These are phyloP conservation scores for Pulicaria dysenterica DNA, from an alignment of 129 eudicot species.

Conservation along the genomic window DNA sequence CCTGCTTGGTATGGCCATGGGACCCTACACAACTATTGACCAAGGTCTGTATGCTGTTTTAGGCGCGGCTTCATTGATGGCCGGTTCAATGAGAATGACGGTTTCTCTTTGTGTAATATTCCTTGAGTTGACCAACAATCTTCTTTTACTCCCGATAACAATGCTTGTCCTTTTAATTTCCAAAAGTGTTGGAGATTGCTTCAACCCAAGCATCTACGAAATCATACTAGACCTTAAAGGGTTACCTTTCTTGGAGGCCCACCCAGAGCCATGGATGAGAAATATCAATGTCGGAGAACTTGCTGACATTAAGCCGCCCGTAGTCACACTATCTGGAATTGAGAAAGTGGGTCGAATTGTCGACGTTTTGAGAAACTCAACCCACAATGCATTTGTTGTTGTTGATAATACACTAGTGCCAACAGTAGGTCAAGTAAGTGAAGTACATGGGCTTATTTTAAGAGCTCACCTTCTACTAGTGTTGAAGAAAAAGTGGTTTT, in stretches of 20 bases:
- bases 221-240: slow-evolving; percentile 94
- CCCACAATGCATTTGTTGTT: slow-evolving; percentile 89
- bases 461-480: slow-evolving; percentile 81
- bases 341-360: slow-evolving; percentile 85
- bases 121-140: slow-evolving; percentile 93
- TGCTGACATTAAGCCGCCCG: slow-evolving; percentile 74
- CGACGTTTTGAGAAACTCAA: slow-evolving; percentile 81
- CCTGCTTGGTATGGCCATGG: slow-evolving; percentile 84
- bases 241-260: slow-evolving; percentile 85
- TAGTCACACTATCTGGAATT: slow-evolving; percentile 69
- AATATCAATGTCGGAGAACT: slow-evolving; percentile 85
- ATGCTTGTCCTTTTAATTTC: slow-evolving; percentile 91
- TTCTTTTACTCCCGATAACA: slow-evolving; percentile 79
- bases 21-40: slow-evolving; percentile 76
- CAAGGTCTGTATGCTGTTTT: slow-evolving; percentile 88
- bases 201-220: slow-evolving; percentile 91
- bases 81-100: slow-evolving; percentile 98
- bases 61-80: slow-evolving; percentile 97
- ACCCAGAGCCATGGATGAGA: slow-evolving; percentile 98
- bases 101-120: slow-evolving; percentile 95
- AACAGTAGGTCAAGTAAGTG: slow-evolving; percentile 41
- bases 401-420: slow-evolving; percentile 55
- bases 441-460: slow-evolving; percentile 75
- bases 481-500: slow-evolving; percentile 89
- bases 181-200: slow-evolving; percentile 92